Percentiles rank a stretch among this genome's conserved stretches.
Evolutionary conservation across 2,329 filamentous ascomycete genomes (phyloP).

Genomic region (Pleomassaria siparia): DNA sequence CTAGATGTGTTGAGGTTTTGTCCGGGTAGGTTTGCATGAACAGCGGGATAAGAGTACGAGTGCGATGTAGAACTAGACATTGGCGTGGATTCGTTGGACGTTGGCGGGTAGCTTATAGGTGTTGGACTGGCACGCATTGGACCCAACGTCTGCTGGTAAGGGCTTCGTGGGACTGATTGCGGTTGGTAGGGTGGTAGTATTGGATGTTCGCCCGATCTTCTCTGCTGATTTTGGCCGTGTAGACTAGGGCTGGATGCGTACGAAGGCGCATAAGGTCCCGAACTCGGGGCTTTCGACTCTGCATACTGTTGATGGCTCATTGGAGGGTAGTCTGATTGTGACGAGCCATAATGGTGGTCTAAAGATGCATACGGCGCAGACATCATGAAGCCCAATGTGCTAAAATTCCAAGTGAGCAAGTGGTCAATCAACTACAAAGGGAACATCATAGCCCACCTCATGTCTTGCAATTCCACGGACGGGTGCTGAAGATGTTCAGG

Average conservation of each 20-base stretch:
- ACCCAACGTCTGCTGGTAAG: constrained; percentile 34
- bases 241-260: constrained; percentile 13
- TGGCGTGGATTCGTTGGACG: constrained; percentile 19
- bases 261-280: constrained; percentile 28
- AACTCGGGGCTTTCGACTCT: constrained; percentile 19
- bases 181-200: constrained; percentile 36
- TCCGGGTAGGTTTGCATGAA: constrained; percentile 32
- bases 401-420: constrained; percentile 12
- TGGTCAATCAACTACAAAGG: background rate
- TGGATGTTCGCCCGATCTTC: constrained; percentile 31
- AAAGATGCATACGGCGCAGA: constrained; percentile 41
- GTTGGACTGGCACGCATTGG: constrained; percentile 32
- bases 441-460: constrained; percentile 33
- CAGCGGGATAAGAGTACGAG: constrained; percentile 35
- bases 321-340: constrained; percentile 27
- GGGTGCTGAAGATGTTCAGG: constrained; percentile 24
- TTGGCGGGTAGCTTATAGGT: constrained; percentile 23
- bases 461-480: constrained; percentile 35
- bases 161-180: constrained; percentile 31
- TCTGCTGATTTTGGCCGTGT: constrained; percentile 25
- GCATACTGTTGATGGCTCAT: constrained; percentile 32
- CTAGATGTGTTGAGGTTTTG: constrained; percentile 21
- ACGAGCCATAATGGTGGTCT: constrained; percentile 38
- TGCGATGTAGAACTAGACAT: constrained; percentile 28
- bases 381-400: constrained; percentile 45